A percentile compares a stretch with the other conserved stretches of the same genome.
Evolutionary conservation across 73 alveolate species (phyloP).

Genomic region (Paramecium sexaurelia): DNA sequence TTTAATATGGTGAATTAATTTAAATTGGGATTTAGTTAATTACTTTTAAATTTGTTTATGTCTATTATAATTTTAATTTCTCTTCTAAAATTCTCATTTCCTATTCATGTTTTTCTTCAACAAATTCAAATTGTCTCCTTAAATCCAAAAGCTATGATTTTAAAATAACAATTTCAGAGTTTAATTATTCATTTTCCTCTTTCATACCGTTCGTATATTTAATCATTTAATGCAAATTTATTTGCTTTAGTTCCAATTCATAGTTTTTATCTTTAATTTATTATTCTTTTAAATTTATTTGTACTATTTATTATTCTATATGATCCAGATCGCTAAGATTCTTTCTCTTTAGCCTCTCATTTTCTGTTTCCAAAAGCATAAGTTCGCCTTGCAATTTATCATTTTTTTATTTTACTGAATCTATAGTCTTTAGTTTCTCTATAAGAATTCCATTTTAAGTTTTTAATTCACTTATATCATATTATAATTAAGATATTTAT

Average conservation of each 20-base stretch:
- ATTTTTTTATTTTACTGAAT: not conserved
- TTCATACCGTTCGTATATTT: conserved; percentile 41
- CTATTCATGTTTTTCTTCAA: conserved; percentile 23
- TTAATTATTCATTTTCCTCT: conserved; percentile 22
- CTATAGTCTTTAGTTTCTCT: conserved; percentile 39
- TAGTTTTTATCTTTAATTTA: not conserved
- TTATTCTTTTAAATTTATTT: conserved; percentile 22
- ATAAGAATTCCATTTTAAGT: not conserved
- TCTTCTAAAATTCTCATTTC: conserved; percentile 43
- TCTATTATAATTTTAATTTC: conserved; percentile 3
- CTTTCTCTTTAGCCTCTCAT: conserved; percentile 36
- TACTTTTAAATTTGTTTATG: conserved; percentile 11
- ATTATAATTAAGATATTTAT: conserved; percentile 7
- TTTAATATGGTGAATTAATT: conserved; percentile 16
- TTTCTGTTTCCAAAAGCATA: conserved; percentile 32
- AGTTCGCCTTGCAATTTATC: conserved; percentile 26
- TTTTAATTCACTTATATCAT: not conserved
- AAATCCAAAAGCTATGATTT: not conserved
- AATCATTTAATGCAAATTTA: conserved; percentile 21
- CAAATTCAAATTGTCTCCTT: not conserved
- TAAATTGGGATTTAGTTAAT: conserved; percentile 27
- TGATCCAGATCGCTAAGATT: not conserved
- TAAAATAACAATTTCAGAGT: not conserved
- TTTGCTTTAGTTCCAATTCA: conserved; percentile 36
- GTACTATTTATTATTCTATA: not conserved